Conservation (phyloP, 805 yeast species). For the Yamadazyma paraphyllophila region DNA sequence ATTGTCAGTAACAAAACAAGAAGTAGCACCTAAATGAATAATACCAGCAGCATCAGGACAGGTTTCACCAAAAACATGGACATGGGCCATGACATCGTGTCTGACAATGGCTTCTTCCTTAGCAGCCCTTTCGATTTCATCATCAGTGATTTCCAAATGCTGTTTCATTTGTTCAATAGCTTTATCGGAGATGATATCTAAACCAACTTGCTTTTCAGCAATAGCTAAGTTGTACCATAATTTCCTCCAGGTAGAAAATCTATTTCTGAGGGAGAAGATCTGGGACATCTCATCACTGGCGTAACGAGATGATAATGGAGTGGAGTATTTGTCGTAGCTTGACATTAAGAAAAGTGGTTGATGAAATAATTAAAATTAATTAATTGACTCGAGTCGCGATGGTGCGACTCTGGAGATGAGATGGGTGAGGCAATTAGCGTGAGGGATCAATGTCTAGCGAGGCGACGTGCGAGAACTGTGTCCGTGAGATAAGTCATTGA, state of each 20-base stretch:
- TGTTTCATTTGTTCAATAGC: conserved; percentile 83
- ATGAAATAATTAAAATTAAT: conserved; percentile 1
- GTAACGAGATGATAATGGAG: conserved; percentile 94
- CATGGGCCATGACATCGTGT: conserved; percentile 99
- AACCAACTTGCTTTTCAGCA: conserved; percentile 92
- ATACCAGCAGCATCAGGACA: conserved; percentile 98
- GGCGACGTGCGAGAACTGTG: too few species aligned
- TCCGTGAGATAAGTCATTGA: too few species aligned
- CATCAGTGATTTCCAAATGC: conserved; percentile 83
- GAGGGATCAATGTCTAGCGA: background rate
- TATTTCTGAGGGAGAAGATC: conserved; percentile 86
- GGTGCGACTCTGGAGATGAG: conserved; percentile 9
- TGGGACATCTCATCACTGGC: conserved; percentile 97
- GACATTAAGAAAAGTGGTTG: conserved; percentile 24
- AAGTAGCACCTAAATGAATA: conserved; percentile 97
- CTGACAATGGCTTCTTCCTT: conserved; percentile 96
- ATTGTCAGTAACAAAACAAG: conserved; percentile 96
- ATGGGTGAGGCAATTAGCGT: background rate
- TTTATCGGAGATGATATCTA: conserved; percentile 80
- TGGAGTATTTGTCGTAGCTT: conserved; percentile 72
- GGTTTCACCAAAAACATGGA: conserved; percentile 87
- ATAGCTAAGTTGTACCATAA: conserved; percentile 93
- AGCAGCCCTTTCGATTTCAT: conserved; percentile 85
- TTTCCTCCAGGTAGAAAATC: conserved; percentile 98
- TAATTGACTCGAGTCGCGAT: conserved; percentile 7